Conservation (phyloP, 495 filamentous ascomycete species). For the Aspergillus taichungensis region DNA sequence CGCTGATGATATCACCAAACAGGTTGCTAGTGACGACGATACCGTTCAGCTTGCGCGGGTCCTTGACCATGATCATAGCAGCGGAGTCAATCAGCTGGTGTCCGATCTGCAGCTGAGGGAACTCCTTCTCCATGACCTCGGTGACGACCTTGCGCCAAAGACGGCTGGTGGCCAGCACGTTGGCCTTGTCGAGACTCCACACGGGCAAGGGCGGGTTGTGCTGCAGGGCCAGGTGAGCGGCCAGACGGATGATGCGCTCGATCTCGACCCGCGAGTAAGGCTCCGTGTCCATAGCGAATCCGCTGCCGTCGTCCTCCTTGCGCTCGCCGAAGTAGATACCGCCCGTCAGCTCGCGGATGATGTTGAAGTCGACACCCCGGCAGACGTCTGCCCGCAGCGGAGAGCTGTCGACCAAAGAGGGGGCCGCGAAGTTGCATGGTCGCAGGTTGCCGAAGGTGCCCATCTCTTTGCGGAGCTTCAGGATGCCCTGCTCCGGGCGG, state of each 20-base stretch:
- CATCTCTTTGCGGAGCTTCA: slow-evolving; percentile 89
- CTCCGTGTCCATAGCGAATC: slow-evolving; percentile 79
- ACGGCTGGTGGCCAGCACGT: slow-evolving; percentile 83
- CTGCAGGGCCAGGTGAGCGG: slow-evolving; percentile 71
- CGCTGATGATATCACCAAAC: slow-evolving; percentile 93
- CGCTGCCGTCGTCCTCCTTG: slow-evolving; percentile 69
- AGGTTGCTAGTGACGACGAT: slow-evolving; percentile 91
- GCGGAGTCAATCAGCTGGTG: slow-evolving; percentile 95
- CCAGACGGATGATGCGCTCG: slow-evolving; percentile 79
- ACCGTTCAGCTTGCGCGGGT: slow-evolving; percentile 82
- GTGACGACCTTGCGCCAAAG: slow-evolving; percentile 85
- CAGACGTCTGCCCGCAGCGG: slow-evolving; percentile 84
- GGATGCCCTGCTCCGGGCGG: slow-evolving; percentile 90
- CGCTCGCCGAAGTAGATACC: slow-evolving; percentile 97
- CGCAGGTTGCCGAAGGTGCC: slow-evolving; percentile 93
- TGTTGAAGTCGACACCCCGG: slow-evolving; percentile 84
- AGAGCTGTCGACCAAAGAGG: slow-evolving; percentile 75
- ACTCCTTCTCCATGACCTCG: slow-evolving; percentile 73
- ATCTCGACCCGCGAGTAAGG: slow-evolving; percentile 83
- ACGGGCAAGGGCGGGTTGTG: slow-evolving; percentile 74
- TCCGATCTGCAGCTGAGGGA: slow-evolving; percentile 72
- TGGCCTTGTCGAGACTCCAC: slow-evolving; percentile 92
- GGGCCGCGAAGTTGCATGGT: slow-evolving; percentile 93
- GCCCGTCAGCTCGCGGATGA: slow-evolving; percentile 89
- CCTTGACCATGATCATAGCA: slow-evolving; percentile 97